These are phyloP conservation scores for Berberis thunbergii DNA, from an alignment of 164 flowering plant genomes.

Conservation along the genomic window DNA sequence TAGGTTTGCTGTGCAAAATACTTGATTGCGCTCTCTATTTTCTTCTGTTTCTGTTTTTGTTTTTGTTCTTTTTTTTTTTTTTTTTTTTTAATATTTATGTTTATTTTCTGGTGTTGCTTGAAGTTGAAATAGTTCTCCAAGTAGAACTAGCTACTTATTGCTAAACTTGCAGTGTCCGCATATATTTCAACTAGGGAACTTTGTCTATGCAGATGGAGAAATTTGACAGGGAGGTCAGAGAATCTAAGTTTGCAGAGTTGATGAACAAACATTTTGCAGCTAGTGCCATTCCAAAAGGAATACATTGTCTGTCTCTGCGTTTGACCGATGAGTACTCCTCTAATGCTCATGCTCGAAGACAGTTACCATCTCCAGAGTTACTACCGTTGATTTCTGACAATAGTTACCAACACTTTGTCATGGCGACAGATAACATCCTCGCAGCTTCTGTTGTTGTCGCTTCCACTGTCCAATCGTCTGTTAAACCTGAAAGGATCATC, in stretches of 20 bases:
- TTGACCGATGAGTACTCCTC: slow-evolving; percentile 97
- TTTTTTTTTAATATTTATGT: too few species aligned
- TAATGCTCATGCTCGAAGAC: slow-evolving; percentile 91
- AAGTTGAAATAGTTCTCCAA: too few species aligned
- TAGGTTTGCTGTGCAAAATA: too few species aligned
- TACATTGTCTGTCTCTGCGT: slow-evolving; percentile 86
- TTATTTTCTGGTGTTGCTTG: too few species aligned
- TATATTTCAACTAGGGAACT: neutral
- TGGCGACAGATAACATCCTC: slow-evolving; percentile 90
- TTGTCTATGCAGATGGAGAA: slow-evolving; percentile 66
- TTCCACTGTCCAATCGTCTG: slow-evolving; percentile 70
- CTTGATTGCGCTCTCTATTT: too few species aligned
- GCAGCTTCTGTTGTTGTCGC: slow-evolving; percentile 96
- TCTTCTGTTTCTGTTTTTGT: too few species aligned
- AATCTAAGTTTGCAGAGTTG: slow-evolving; percentile 72
- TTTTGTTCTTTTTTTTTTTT: too few species aligned
- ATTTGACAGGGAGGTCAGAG: slow-evolving; percentile 70
- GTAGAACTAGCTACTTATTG: too few species aligned
- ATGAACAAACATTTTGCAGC: slow-evolving; percentile 98
- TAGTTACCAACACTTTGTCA: slow-evolving; percentile 70
- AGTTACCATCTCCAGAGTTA: slow-evolving; percentile 89
- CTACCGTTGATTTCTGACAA: slow-evolving; percentile 86
- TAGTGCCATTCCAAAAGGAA: slow-evolving; percentile 80
- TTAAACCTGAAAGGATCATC: slow-evolving; percentile 69
- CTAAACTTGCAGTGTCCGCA: neutral